Base-by-base conservation (phyloP, 2,329 filamentous ascomycete genomes). In the Aspergillus sp. region DNA sequence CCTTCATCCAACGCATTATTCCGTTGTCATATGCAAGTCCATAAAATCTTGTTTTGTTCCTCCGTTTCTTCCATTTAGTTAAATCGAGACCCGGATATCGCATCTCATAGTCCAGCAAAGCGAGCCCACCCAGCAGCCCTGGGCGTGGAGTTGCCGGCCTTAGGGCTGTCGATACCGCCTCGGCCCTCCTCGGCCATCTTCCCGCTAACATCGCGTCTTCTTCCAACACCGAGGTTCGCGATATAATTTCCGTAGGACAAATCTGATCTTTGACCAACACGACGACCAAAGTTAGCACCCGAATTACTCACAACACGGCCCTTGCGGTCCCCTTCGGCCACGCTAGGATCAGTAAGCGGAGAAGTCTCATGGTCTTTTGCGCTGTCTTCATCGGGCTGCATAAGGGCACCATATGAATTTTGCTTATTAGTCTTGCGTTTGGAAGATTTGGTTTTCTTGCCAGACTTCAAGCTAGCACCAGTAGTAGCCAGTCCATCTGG, bases 171-270 rank as follows among this genome's bases (percentile, higher is more conserved):
- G 19, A 59, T 66, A 9, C 70, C 69, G 17, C 73, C 68, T 22
- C 77, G 69, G 4, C 78, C 77, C 68, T 80, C 78, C 58, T 80
- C 78, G 0, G 74, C 77, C 13, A 79, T 64, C 55, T 79, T 79
- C 2, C 77, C 78, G 56, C 77, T 79, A 17, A 80, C 78, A 54
- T 80, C 77, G 41, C 77, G 70, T 53, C 77, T 68, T 54, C 78
- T 68, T n/a, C 77, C 77, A 37, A 80, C 76, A 1, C 77, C 77
- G 4, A 78, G 60, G 2, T 72, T 73, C 2, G 75, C 74, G 44
- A 78, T 75, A 54, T 78, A 78, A 59, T 69, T 75, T 19, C 75
- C 73, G 49, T 78, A 78, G 1, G 73, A 76, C 33, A 74, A 47
- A 3, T 70, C 65, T 1, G 74, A 66, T 19, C 67, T 68, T 40